Base-by-base conservation (phyloP, 768 basidiomycete species). In the Collybia sp. region DNA sequence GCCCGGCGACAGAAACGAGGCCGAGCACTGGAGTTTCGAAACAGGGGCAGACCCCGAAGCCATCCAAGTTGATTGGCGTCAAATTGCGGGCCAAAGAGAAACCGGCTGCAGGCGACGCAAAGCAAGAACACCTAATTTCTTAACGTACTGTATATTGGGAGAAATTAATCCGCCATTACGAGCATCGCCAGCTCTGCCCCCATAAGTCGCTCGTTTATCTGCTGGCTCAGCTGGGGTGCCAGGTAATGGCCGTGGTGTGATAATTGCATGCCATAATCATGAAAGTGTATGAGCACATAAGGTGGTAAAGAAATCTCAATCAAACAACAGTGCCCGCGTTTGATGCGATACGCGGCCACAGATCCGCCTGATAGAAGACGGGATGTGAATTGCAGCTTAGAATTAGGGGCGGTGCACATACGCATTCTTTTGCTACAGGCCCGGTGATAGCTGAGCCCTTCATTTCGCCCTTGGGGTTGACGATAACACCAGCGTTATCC, bases 381-480 rank as follows among this genome's bases (percentile, higher is more conserved):
- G 25, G 8, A 48, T 33, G 13, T 42, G 40, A 42, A 41, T 25
- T 30, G 41, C 30, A 1, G 17, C 5, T 11, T 30, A 30, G 19
- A 39, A 36, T 15, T n/a, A 6, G 37, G 4, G 5, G 11, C 2
- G 8, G 30, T 6, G 36, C 6, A 83, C 90, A 35, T 65, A 93
- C 90, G 64, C 96, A 98, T 91, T 97, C 95, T 83, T 98, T 99
- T 73, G 95, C 96, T 52, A 99, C 91, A 34, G 93, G 93, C 47
- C 93, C 93, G 31, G 93, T 90, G 64, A 96, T 95, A 50, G 91
- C 90, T 43, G 91, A 94, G 42, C 95, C 95, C 79, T 99, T 99
- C 96, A 99, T 99, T 76, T 99, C 96, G 60, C 95, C 95, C 80
- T 97, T 97, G 62, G 90, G 87, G 76, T 96, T 97, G 59, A 97